Evolutionary conservation across 352 stramenopile genomes (phyloP), one percentile per base, ranked within the genome.

Genomic region (Globisporangium lucens): DNA sequence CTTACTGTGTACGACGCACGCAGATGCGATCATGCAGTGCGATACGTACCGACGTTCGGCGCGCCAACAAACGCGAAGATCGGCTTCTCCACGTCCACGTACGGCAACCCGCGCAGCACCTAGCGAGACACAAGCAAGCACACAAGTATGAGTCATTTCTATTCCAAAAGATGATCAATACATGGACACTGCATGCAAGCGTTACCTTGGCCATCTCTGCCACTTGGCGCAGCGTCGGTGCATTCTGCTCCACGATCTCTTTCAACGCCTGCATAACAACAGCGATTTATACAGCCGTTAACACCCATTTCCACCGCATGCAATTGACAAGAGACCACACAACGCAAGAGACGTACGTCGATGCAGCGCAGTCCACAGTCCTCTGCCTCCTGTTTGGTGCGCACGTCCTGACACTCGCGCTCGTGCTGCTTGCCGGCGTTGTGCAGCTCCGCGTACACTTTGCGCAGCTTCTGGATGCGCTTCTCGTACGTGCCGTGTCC

Each of bases 41-140:
- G 8, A 8, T 53, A 67, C 84, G 35, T 71, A 91, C 86, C 88
- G 63, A 96, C 88, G 65, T 96, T 96, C 1, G 88, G 86, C 0
- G 86, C 84, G 13, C 88, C 88, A 13, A 94, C 88, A 46, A 96
- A 93, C 4, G 86, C 87, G 66, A 96, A 94, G 60, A 94, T 91
- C 17, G 88, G 83, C 24, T 87, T 89, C 2, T 91, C 79, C 13
- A 96, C 63, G 60, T 96, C 86, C 15, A 96, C 82, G 33, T 83
- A 85, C 58, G 88, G 88, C 29, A 96, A 68, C 3, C 82, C 83
- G 61, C 88, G 86, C 60, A 96, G 71, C 20, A 79, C 80, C 86
- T 94, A 56, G 15, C 35, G 6, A 5, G 36, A 41, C 29, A 60
- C 24, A 41, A 4, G 4, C 15, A 33, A 0, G 24, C 7, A n/a